A percentile compares a stretch with the other conserved stretches of the same genome.
Conservation (phyloP, 2,329 filamentous ascomycete genomes). For the Xylariaceae sp. region DNA sequence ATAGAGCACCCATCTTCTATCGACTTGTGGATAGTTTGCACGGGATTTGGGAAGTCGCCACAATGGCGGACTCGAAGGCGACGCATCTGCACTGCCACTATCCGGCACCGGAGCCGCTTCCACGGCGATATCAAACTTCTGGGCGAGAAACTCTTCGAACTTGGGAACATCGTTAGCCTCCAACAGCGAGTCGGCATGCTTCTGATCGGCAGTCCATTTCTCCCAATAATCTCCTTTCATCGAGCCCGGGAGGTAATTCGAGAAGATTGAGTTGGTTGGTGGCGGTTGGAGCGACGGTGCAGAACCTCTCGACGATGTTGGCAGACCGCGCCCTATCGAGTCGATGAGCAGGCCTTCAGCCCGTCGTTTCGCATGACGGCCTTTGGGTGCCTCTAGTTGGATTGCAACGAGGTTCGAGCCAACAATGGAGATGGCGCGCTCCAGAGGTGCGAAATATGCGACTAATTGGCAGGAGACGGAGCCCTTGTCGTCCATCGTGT, state of each 20-base stretch:
- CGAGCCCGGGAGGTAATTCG: slow-evolving; percentile 41
- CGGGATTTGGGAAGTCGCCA: slow-evolving; percentile 47
- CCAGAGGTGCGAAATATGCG: slow-evolving; percentile 60
- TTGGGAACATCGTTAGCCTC: slow-evolving; percentile 39
- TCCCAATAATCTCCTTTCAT: slow-evolving; percentile 45
- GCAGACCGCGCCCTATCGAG: slow-evolving; percentile 62
- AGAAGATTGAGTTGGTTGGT: slow-evolving; percentile 31
- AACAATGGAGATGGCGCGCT: slow-evolving; percentile 60
- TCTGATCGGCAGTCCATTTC: slow-evolving; percentile 39
- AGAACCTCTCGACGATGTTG: slow-evolving; percentile 34
- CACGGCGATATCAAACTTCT: slow-evolving; percentile 43
- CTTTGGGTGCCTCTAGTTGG: slow-evolving; percentile 59
- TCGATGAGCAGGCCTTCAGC: slow-evolving; percentile 63
- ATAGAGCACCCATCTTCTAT: slow-evolving; percentile 61
- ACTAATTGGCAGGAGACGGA: slow-evolving; percentile 40
- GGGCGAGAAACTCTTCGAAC: slow-evolving; percentile 47
- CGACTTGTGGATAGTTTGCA: slow-evolving; percentile 47
- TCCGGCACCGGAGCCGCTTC: slow-evolving; percentile 18
- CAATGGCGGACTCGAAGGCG: slow-evolving; percentile 31
- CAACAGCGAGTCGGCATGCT: slow-evolving; percentile 44
- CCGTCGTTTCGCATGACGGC: slow-evolving; percentile 49
- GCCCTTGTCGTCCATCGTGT: slow-evolving; percentile 29
- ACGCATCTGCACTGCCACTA: slow-evolving; percentile 13
- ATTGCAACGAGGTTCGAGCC: slow-evolving; percentile 61
- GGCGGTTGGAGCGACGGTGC: slow-evolving; percentile 26